Evolutionary conservation across 2,329 filamentous ascomycete species (phyloP).

Genomic region (Ilyonectria destructans): DNA sequence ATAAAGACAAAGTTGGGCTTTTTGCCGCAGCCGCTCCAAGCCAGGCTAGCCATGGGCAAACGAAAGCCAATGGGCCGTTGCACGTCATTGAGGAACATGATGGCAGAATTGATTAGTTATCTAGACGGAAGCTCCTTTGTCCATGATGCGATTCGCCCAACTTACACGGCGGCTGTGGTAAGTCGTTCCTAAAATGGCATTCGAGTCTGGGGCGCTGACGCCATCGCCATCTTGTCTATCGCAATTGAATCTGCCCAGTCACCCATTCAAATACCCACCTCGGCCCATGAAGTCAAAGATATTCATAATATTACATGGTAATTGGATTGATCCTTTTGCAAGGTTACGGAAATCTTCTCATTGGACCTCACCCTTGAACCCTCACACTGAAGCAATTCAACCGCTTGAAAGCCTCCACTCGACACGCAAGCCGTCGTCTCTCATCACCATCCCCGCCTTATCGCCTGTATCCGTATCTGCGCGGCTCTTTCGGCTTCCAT

Average conservation of each 20-base stretch:
- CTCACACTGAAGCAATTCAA: neutral
- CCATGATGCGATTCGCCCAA: neutral
- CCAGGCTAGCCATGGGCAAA: conserved; percentile 11
- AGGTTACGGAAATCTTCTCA: neutral
- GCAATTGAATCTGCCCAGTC: conserved; percentile 22
- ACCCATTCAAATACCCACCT: conserved; percentile 28
- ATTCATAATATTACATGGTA: conserved; percentile 16
- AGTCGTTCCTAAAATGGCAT: conserved; percentile 19
- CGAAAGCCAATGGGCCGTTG: neutral
- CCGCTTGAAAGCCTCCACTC: neutral
- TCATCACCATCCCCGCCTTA: no score
- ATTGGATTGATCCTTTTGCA: neutral
- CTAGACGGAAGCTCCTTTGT: neutral
- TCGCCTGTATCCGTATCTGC: neutral
- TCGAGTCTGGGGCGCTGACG: conserved; percentile 28
- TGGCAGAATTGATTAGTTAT: neutral
- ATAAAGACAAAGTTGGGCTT: conserved; percentile 75
- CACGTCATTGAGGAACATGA: neutral
- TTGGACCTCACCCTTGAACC: neutral
- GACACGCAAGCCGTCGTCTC: neutral
- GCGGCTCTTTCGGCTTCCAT: neutral
- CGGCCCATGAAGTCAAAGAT: conserved; percentile 14
- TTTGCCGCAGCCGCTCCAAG: conserved; percentile 6
- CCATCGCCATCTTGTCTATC: conserved; percentile 37
- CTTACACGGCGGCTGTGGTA: neutral